Evolutionary conservation across 306 rosid genomes (phyloP).

Genomic region (Cucurbita moschata): DNA sequence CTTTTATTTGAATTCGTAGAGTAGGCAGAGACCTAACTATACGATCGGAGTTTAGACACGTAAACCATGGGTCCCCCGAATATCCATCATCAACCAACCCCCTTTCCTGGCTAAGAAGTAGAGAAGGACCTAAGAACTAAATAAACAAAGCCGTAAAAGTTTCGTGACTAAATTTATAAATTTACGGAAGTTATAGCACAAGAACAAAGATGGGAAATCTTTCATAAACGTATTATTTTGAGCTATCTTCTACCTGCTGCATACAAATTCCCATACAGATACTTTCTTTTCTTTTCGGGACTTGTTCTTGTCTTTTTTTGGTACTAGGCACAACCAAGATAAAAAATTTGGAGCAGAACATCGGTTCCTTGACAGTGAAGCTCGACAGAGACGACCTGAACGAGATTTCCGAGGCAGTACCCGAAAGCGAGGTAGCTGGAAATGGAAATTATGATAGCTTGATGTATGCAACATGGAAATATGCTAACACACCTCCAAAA

Average conservation of each 20-base stretch:
- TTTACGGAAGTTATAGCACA: background rate
- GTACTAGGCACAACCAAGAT: slow-evolving; percentile 42
- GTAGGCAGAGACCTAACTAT: too few species aligned
- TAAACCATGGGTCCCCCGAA: background rate
- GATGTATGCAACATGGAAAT: slow-evolving; percentile 16
- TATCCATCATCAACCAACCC: background rate
- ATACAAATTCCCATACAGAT: background rate
- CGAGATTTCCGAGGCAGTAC: slow-evolving; percentile 37
- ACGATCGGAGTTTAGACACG: too few species aligned
- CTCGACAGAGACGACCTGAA: slow-evolving; percentile 25
- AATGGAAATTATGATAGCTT: background rate
- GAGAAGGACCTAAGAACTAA: too few species aligned
- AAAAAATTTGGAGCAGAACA: slow-evolving; percentile 44
- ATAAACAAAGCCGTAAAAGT: too few species aligned
- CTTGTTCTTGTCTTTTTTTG: background rate
- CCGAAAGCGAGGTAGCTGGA: slow-evolving; percentile 40
- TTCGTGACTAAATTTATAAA: background rate
- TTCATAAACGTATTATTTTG: background rate
- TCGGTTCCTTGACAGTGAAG: slow-evolving; percentile 36
- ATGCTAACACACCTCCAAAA: slow-evolving; percentile 36
- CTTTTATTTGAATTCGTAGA: too few species aligned
- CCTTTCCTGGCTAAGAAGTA: background rate
- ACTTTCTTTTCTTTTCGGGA: background rate
- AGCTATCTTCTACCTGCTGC: too few species aligned
- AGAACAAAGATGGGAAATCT: background rate